These are phyloP conservation scores for Phalaenopsis aphrodite DNA, from an alignment of 106 monocot genomes.

Conservation along the genomic window DNA sequence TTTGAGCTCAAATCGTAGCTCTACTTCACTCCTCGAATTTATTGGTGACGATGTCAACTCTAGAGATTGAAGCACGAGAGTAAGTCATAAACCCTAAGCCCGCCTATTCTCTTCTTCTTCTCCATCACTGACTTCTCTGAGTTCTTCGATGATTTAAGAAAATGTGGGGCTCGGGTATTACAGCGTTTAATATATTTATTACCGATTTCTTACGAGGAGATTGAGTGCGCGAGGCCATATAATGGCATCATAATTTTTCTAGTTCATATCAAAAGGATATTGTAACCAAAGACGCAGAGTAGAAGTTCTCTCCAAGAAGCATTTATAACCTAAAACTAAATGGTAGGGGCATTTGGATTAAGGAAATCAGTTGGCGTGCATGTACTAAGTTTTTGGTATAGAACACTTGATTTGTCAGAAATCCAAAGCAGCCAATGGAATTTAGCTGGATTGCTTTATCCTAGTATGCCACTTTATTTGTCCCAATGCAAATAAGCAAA, in stretches of 20 bases:
- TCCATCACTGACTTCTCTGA: neutral
- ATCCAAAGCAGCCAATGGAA: neutral
- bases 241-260: neutral
- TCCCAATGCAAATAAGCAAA: neutral
- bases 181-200: neutral
- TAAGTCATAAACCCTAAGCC: conserved; percentile 20
- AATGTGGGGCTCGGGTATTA: neutral
- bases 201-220: neutral
- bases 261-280: neutral
- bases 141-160: neutral
- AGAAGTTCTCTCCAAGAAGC: too few relatives aligned
- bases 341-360: too few relatives aligned
- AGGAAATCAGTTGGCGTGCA: too few relatives aligned
- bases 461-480: neutral
- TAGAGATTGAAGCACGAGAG: conserved; percentile 59
- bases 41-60: conserved; percentile 26
- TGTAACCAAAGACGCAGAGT: too few relatives aligned
- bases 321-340: too few relatives aligned
- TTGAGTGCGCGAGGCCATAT: conserved; percentile 3
- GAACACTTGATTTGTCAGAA: neutral
- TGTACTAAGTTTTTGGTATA: neutral
- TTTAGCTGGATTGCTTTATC: neutral
- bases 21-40: neutral
- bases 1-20: neutral
- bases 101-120: neutral